Evolutionary conservation across 441 rosid species (phyloP), one percentile per base, ranked within the genome.

Genomic region (Dalechampia spathulata): DNA sequence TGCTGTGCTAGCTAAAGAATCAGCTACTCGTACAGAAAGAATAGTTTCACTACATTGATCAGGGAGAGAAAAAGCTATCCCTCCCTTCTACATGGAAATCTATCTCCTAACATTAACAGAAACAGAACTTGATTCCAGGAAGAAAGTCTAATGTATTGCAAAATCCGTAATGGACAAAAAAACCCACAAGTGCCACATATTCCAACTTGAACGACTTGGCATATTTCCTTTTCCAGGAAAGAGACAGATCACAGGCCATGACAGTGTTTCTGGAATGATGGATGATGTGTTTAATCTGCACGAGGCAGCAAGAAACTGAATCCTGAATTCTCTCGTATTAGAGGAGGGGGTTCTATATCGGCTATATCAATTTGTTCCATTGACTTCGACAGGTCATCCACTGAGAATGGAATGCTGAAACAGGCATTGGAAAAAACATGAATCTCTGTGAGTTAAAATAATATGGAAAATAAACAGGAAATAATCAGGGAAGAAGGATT

Each of bases 331-430:
- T 90, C 99, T 0, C 74, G 78, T 61, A 94, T 88, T 15, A 88
- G 83, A 19, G 95, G 83, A 7, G 98, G 99, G 1, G 98, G 97
- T 65, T 88, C 96, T 3, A 94, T 72, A 73, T 90, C 98, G 1
- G 78, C 59, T 22, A 94, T 84, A 67, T 90, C 96, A 52, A 90
- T 82, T 63, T 83, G 94, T 74, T 83, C 85, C 98, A 87, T 88
- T 37, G 99, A 94, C 76, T 90, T 90, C 16, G 98, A 90, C 40
- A 90, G 61, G 63, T 90, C 99, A 53, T 94, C 98, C 47, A 94
- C 99, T 7, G 98, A 90, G 70, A 94, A 94, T 19, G 99, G 99
- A 57, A 94, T 94, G 82, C 99, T 95, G 90, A 74, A 75, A 51
- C 47, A 68, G 22, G 8, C 45, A 25, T n/a, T n/a, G n/a, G n/a